A percentile compares a stretch with the other conserved stretches of the same genome.
Conservation (phyloP, 345 rosid species). For the Syzygium jambos region DNA sequence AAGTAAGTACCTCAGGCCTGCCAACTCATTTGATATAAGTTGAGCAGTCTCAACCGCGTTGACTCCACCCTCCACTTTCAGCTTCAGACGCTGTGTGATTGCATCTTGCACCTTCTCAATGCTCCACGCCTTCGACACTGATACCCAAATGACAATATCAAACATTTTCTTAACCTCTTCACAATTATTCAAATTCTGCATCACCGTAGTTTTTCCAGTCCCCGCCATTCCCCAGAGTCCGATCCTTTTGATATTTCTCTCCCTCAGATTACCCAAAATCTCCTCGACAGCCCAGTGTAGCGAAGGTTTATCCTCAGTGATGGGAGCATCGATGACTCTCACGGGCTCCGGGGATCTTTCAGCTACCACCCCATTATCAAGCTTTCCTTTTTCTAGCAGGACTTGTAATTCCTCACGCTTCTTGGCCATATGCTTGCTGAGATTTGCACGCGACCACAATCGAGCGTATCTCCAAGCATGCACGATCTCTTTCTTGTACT, state of each 20-base stretch:
- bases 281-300: constrained; percentile 5
- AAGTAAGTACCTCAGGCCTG: constrained; percentile 10
- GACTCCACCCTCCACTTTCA: not conserved
- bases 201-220: constrained; percentile 22
- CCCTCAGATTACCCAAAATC: constrained; percentile 2
- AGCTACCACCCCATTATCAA: constrained; percentile 2
- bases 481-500: not conserved
- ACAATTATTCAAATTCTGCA: constrained; percentile 23
- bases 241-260: constrained; percentile 3
- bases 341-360: constrained; percentile 8
- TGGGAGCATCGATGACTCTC: constrained; percentile 6
- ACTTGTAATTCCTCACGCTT: not conserved
- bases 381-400: constrained; percentile 4
- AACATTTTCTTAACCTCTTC: constrained; percentile 13
- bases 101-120: constrained; percentile 12
- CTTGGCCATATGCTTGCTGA: constrained; percentile 5
- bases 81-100: constrained; percentile 8
- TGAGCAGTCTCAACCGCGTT: constrained; percentile 4
- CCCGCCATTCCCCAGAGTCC: constrained; percentile 24
- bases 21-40: constrained; percentile 15
- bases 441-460: not conserved
- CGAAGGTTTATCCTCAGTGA: constrained; percentile 2
- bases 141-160: constrained; percentile 19
- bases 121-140: not conserved
- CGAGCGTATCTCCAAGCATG: not conserved